Conservation (phyloP, 1,284 basidiomycete species). For the Pterulicium gracile region DNA sequence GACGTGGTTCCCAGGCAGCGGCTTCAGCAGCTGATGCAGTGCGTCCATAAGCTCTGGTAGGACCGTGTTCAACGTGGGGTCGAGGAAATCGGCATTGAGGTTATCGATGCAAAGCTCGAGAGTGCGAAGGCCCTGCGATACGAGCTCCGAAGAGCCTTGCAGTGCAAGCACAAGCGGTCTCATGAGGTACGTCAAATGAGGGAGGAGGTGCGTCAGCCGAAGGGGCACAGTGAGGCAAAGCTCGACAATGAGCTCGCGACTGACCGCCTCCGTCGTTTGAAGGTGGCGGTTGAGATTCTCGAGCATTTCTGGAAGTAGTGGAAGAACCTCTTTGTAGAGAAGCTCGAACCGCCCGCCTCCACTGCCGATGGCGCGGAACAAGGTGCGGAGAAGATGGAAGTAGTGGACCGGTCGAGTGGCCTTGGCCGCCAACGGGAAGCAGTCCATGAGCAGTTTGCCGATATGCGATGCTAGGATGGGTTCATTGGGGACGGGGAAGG, state of each 20-base stretch:
- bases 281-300: slow-evolving; percentile 91
- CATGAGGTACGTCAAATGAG: slow-evolving; percentile 95
- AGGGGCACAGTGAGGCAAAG: slow-evolving; percentile 96
- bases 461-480: slow-evolving; percentile 88
- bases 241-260: slow-evolving; percentile 90
- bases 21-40: slow-evolving; percentile 83
- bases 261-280: slow-evolving; percentile 66
- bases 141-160: slow-evolving; percentile 80
- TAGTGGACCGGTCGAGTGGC: slow-evolving; percentile 89
- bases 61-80: slow-evolving; percentile 91
- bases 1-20: slow-evolving; percentile 83
- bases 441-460: slow-evolving; percentile 93
- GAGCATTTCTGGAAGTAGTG: slow-evolving; percentile 93
- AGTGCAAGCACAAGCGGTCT: slow-evolving; percentile 91
- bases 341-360: slow-evolving; percentile 91
- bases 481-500: slow-evolving; percentile 78
- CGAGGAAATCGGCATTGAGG: slow-evolving; percentile 95
- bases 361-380: slow-evolving; percentile 96
- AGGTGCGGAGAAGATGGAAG: slow-evolving; percentile 86
- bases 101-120: slow-evolving; percentile 99
- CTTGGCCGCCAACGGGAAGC: slow-evolving; percentile 89
- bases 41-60: slow-evolving; percentile 93
- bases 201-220: slow-evolving; percentile 90
- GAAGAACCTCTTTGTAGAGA: slow-evolving; percentile 94
- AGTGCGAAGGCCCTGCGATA: slow-evolving; percentile 93